These are phyloP conservation scores for Crithidia fasciculata DNA, from an alignment of 208 protist genomes.

Conservation along the genomic window DNA sequence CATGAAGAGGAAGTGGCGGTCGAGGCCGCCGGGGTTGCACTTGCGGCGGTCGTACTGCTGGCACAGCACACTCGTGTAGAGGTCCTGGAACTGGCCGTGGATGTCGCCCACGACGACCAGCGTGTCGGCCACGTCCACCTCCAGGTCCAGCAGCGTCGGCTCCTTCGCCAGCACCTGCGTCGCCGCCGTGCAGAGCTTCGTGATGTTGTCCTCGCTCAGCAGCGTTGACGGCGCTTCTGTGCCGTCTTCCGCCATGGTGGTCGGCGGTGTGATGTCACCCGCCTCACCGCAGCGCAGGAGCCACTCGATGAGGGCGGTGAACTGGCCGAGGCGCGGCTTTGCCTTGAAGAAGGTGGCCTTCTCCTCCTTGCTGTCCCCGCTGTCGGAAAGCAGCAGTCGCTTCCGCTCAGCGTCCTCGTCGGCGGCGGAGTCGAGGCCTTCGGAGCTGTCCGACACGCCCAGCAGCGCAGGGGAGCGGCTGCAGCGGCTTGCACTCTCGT, in stretches of 20 bases:
- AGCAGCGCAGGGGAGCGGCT: constrained; percentile 5
- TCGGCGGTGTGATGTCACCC: constrained; percentile 5
- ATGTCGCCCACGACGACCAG: constrained; percentile 87
- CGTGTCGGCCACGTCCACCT: constrained; percentile 42
- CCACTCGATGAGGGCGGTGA: constrained; percentile 33
- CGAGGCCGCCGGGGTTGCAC: constrained; percentile 25
- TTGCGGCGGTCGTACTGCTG: constrained; percentile 60
- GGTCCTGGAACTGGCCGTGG: constrained; percentile 80
- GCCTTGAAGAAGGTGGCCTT: constrained; percentile 22
- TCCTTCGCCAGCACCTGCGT: constrained; percentile 44
- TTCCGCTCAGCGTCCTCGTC: constrained; percentile 23
- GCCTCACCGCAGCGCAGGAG: constrained; percentile 30
- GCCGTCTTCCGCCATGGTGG: constrained; percentile 33
- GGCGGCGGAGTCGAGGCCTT: background rate
- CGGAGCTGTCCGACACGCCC: constrained; percentile 26
- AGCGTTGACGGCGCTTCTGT: background rate
- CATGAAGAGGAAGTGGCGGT: constrained; percentile 94
- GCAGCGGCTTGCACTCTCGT: background rate
- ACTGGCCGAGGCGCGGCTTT: constrained; percentile 18
- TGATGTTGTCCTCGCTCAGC: constrained; percentile 39
- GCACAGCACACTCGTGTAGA: constrained; percentile 67
- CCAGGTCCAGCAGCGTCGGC: constrained; percentile 42
- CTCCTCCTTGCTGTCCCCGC: background rate
- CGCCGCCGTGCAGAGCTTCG: constrained; percentile 42
- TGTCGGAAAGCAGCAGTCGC: constrained; percentile 4